These are phyloP conservation scores for Hericium rajendrae DNA, from an alignment of 768 basidiomycete genomes.

Conservation along the genomic window DNA sequence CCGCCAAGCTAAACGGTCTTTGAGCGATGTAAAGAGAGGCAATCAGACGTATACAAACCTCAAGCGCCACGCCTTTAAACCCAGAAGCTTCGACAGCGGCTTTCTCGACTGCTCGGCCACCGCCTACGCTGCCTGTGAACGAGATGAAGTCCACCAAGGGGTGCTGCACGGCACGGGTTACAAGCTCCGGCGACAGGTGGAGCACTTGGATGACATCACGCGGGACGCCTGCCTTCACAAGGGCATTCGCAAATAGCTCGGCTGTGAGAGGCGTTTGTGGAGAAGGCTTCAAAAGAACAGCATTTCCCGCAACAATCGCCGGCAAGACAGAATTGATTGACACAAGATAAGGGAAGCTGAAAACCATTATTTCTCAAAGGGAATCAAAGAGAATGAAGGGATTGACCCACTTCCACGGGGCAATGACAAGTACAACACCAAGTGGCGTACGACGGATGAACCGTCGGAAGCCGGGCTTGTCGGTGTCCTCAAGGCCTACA, in stretches of 20 bases:
- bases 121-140: slow-evolving; percentile 85
- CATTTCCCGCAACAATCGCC: slow-evolving; percentile 82
- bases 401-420: slow-evolving; percentile 79
- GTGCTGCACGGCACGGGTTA: slow-evolving; percentile 52
- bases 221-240: slow-evolving; percentile 73
- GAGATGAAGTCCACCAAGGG: slow-evolving; percentile 68
- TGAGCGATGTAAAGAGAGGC: not conserved
- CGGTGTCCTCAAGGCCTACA: slow-evolving; percentile 62
- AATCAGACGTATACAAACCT: slow-evolving; percentile 37
- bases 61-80: slow-evolving; percentile 83
- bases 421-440: slow-evolving; percentile 81
- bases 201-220: slow-evolving; percentile 62
- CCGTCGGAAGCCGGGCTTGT: slow-evolving; percentile 75
- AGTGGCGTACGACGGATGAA: slow-evolving; percentile 78
- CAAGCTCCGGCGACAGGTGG: slow-evolving; percentile 59
- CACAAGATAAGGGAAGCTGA: slow-evolving; percentile 81
- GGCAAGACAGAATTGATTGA: slow-evolving; percentile 90
- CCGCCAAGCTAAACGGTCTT: slow-evolving; percentile 67
- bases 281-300: slow-evolving; percentile 89
- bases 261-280: slow-evolving; percentile 91
- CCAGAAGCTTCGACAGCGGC: slow-evolving; percentile 54
- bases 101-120: slow-evolving; percentile 64
- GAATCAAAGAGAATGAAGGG: not conserved
- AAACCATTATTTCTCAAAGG: not conserved
- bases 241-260: slow-evolving; percentile 64